Base-by-base conservation (phyloP, 139 green algal genomes). In the Mychonastes homosphaera region DNA sequence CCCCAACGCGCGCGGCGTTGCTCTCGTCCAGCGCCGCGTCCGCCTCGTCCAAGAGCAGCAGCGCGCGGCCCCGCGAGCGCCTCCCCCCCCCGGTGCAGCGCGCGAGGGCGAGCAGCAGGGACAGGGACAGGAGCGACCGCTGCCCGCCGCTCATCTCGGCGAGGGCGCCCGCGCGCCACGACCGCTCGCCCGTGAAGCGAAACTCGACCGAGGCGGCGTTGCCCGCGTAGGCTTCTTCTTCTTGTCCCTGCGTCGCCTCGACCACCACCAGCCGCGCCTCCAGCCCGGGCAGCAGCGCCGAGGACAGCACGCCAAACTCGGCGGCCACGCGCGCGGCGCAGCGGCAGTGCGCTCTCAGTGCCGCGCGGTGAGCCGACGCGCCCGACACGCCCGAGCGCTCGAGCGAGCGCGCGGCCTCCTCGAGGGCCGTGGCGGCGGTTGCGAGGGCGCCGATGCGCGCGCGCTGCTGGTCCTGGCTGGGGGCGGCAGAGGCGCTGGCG, bases 21-120 rank as follows among this genome's bases (percentile, higher is more conserved):
- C 62, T 62, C 56, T 84, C 78, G 38, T 85, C 78, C 45, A 85
- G 58, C 5, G 79, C 79, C 0, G 73, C 76, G 58, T 84, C 76
- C 28, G 80, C 71, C 63, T 85, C 72, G 36, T 82, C 75, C 53
- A 80, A 23, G 3, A 82, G 27, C 6, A 80, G 46, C 44, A 82
- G 8, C 10, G 49, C 50, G 36, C 57, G 58, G 51, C 45, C 47
- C 6, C 36, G 36, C 35, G 33, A 33, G 33, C 58, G 38, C 4
- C 44, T 23, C 12, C 48, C 28, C 12, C 39, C 34, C n/a, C 51
- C 49, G 8, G 41, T 6, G 15, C 39, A n/a, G 12, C 51, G 26
- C 2, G 71, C 72, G 28, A 74, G 59, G 7, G 68, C 63, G 26
- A 85, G 59, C 23, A 85, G 69, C 34, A 83, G 34, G 0, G 78